A percentile compares a stretch with the other conserved stretches of the same genome.
Conservation (phyloP, 345 rosid genomes). For the Salix dunnii region DNA sequence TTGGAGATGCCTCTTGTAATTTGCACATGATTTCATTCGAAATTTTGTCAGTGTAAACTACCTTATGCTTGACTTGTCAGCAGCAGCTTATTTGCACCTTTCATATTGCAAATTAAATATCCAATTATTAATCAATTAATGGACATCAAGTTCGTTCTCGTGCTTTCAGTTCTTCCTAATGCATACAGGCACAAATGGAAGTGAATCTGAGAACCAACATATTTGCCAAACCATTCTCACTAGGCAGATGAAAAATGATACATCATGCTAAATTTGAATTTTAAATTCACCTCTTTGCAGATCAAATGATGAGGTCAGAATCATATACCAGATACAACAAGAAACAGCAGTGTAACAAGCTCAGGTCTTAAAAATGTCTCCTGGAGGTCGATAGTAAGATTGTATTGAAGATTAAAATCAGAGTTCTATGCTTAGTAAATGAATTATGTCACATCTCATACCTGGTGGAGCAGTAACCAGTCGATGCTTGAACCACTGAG, state of each 20-base stretch:
- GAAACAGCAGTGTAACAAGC: not conserved
- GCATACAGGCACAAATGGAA: not conserved
- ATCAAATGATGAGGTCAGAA: too few relatives aligned
- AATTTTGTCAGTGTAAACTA: not conserved
- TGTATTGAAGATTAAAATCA: not conserved
- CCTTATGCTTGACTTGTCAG: not conserved
- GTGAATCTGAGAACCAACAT: not conserved
- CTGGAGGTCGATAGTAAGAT: not conserved
- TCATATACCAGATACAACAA: not conserved
- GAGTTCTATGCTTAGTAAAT: not conserved
- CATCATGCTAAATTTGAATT: too few relatives aligned
- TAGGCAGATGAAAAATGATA: too few relatives aligned
- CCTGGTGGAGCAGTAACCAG: slow-evolving; percentile 97
- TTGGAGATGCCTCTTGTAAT: not conserved
- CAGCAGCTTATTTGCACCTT: not conserved
- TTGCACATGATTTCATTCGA: not conserved
- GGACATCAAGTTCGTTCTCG: not conserved
- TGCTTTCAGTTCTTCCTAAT: not conserved
- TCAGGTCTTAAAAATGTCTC: not conserved
- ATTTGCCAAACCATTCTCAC: not conserved
- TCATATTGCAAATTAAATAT: not conserved
- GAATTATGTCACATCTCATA: slow-evolving; percentile 11
- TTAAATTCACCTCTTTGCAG: too few relatives aligned
- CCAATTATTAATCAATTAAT: too few relatives aligned
- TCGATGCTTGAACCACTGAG: slow-evolving; percentile 63